Conservation (phyloP, 352 stramenopile genomes). For the Phytophthora syringae region DNA sequence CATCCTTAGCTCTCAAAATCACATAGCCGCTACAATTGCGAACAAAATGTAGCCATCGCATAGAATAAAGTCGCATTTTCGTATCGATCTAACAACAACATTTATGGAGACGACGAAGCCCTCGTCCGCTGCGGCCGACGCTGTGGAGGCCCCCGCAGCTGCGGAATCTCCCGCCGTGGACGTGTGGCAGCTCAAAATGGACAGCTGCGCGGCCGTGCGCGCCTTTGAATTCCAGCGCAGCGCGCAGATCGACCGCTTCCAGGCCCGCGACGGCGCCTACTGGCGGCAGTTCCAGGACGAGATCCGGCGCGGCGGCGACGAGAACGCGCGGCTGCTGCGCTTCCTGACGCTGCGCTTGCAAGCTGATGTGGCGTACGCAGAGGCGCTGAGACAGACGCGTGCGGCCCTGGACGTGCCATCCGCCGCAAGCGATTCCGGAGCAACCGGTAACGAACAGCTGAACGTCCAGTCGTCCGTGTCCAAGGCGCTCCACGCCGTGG, state of each 20-base stretch:
- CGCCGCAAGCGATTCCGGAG: background rate
- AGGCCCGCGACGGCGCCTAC: constrained; percentile 70
- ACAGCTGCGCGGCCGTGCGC: constrained; percentile 66
- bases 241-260: constrained; percentile 74
- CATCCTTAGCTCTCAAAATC: too few relatives aligned
- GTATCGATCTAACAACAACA: constrained; percentile 18
- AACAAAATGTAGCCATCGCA: too few relatives aligned
- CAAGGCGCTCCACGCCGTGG: constrained; percentile 65
- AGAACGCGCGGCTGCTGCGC: constrained; percentile 67
- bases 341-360: constrained; percentile 77
- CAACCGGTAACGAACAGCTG: constrained; percentile 15
- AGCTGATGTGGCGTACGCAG: constrained; percentile 78
- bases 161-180: constrained; percentile 11
- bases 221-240: constrained; percentile 72
- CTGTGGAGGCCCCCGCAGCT: background rate
- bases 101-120: constrained; percentile 13
- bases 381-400: constrained; percentile 70
- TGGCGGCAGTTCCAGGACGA: constrained; percentile 85
- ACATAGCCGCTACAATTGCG: background rate
- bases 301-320: constrained; percentile 64
- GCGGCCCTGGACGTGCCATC: constrained; percentile 52
- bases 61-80: too few relatives aligned
- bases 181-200: constrained; percentile 65
- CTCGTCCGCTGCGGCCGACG: constrained; percentile 7
- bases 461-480: constrained; percentile 61